A percentile compares a stretch with the other conserved stretches of the same genome.
Evolutionary conservation across 306 rosid species (phyloP).

Genomic region (Prunus mume): DNA sequence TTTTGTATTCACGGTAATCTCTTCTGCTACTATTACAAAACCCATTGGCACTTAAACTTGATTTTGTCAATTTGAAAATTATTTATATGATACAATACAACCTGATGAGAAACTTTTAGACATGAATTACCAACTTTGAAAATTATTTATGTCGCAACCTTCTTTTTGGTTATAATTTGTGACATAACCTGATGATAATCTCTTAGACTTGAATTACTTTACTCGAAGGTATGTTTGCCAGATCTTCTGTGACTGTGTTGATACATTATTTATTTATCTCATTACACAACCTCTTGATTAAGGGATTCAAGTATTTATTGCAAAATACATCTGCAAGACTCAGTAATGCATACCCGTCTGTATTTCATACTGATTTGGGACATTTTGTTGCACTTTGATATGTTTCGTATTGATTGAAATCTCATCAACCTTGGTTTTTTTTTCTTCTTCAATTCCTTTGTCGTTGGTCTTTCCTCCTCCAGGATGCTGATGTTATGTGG

Average conservation of each 20-base stretch:
- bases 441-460: constrained; percentile 2
- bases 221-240: neutral
- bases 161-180: neutral
- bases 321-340: neutral
- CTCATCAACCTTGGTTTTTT: constrained; percentile 3
- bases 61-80: neutral
- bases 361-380: neutral
- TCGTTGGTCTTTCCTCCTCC: constrained; percentile 24
- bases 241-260: neutral
- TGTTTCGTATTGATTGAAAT: neutral
- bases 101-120: neutral
- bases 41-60: neutral
- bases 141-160: neutral
- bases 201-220: neutral
- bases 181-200: neutral
- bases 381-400: neutral
- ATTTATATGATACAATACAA: neutral
- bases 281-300: neutral
- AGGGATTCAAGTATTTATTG: neutral
- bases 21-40: neutral
- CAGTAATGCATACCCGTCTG: neutral
- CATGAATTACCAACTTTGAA: neutral
- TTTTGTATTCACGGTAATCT: constrained; percentile 90
- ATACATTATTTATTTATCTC: neutral
- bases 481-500: constrained; percentile 99